Evolutionary conservation across 1,139 yeast genomes (phyloP), one percentile per base, ranked within the genome.

Genomic region (Lodderomyces orthopsilosis): DNA sequence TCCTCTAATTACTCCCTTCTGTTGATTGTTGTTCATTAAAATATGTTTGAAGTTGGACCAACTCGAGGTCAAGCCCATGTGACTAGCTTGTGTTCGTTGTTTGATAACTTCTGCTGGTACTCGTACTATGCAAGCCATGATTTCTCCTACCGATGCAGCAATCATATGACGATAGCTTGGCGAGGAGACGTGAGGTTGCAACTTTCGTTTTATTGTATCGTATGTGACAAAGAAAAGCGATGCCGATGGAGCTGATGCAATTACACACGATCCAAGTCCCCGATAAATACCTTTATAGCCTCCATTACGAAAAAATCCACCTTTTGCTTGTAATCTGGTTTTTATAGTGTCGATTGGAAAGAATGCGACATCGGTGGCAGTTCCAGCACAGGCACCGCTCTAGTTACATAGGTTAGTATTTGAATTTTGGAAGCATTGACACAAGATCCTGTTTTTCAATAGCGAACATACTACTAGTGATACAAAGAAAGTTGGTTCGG

Each of bases 71-170:
- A 66, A 66, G 21, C 75, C 70, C 10, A 53, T 38, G 21, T 61
- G 53, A 2, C 75, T 74, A 0, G 97, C 85, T 61, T 93, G 99
- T 0, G 98, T 87, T 46, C 98, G 74, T 63, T 93, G 98, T 62
- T 94, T 93, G 57, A 93, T 81, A 28, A 93, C 96, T 58, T 93
- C 99, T 0, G 96, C 95, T 0, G 99, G 99, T 0, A 94, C 98
- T 46, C 99, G 74, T 1, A 93, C 94, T 44, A 85, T 65, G 59
- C 99, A 93, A 0, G 98, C 98, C 1, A 94, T 85, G 8, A 91
- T 70, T 60, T 93, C 99, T 41, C 98, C 98, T 24, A 82, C 59
- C 1, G 95, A 84, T 0, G 98, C 96, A 12, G 94, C 75, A 3
- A 79, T 51, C 98, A 93, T 91, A 59, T 93, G 98, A 47, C 70